Evolutionary conservation across 495 filamentous ascomycete genomes (phyloP), one percentile per base, ranked within the genome.

Genomic region (Alectoria sarmentosa): DNA sequence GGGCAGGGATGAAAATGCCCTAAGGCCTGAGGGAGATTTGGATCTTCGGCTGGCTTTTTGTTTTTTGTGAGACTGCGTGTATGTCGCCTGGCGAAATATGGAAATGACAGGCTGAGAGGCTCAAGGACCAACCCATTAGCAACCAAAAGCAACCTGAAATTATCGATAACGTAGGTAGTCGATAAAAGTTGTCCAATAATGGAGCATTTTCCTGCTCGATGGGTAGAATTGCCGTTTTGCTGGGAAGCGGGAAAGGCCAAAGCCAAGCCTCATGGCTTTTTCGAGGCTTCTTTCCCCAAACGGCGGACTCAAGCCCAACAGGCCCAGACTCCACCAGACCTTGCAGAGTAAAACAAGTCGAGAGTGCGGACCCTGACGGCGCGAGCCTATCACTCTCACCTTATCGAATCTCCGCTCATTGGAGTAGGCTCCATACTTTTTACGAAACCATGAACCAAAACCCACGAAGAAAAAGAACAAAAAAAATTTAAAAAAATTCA

Each of bases 261-360:
- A 32, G n/a, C n/a, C n/a, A n/a, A n/a, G n/a, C n/a, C 61, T 52
- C 26, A 48, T 63, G 61, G 52, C 61, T 55, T 56, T 44, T 55
- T 32, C 5, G 15, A 39, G 23, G 34, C 36, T 42, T 32, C 15
- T 32, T 23, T 28, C 15, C 41, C 54, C 7, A 54, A 39, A 56
- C 49, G 23, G 42, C 49, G 2, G 55, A 56, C 15, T 23, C 19
- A 58, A 57, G 52, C 52, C 52, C 39, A 23, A 28, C 26, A 41
- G 62, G 54, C 10, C 62, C 52, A 58, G 49, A 64, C 52, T 34
- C 36, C 37, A 10, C 17, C 44, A 52, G n/a, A 48, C 59, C 34
- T 7, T 41, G n/a, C n/a, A n/a, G n/a, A n/a, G n/a, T n/a, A n/a
- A n/a, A n/a, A n/a, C n/a, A n/a, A n/a, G n/a, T n/a, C n/a, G 17